Base-by-base conservation (phyloP, 1,139 yeast genomes). In the Geotrichum carabidarum region DNA sequence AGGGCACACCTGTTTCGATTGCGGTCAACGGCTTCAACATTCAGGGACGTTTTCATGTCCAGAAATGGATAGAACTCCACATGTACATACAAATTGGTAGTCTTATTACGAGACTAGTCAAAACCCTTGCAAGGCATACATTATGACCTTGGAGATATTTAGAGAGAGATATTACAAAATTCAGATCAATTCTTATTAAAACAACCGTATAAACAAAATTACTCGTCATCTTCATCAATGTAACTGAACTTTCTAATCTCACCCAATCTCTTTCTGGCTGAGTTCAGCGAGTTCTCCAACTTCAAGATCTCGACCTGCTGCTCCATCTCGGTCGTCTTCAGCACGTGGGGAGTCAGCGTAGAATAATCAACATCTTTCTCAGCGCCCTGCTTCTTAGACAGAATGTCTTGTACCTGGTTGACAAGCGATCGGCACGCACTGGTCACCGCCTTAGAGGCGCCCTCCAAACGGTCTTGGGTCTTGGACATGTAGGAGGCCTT, bases 221-320 rank as follows among this genome's bases (percentile, higher is more conserved):
- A 44, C 15, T 48, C 51, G 54, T 79, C 84, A 57, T 79, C 80
- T 58, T 80, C 86, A 62, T 82, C 85, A 56, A 76, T 75, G 63
- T 84, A 84, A 48, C 87, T 85, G 56, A 78, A 83, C 70, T 85
- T 86, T 70, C 96, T 78, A 60, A 89, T 89, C 63, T 87, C 95
- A 36, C 95, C 95, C 59, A 89, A 75, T 65, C 87, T 80, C 71
- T 86, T 87, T 68, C 96, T 79, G 0, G 96, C 95, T 11, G 80
- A 68, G 51, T 74, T 73, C 62, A 88, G 74, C 57, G 84, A 80
- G 63, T 87, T 87, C 65, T 89, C 96, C 59, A 89, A 74, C 69
- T 87, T 86, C 69, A 89, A 77, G 48, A 89, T 90, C 68, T 87
- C 91, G 12, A 90, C 96, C 68, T 89, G 96, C 70, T 89, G 96